Percentiles rank a stretch among this genome's conserved stretches.
These are phyloP conservation scores for Geotrichum fermentans DNA, from an alignment of 1,139 yeast species.

Conservation along the genomic window DNA sequence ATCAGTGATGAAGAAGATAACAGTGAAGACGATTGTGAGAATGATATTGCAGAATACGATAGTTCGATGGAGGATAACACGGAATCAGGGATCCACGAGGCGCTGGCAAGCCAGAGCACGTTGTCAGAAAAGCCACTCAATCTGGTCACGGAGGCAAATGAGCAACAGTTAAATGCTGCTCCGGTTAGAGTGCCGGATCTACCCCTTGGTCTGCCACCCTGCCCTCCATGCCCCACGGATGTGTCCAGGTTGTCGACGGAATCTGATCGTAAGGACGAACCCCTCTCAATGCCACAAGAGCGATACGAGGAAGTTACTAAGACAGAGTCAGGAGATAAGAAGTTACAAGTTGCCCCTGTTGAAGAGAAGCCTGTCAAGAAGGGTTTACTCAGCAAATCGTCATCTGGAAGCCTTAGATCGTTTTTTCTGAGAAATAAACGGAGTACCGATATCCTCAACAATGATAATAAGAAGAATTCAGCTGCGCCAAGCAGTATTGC, in stretches of 20 bases:
- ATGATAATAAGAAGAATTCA: background rate
- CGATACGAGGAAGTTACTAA: too few species aligned
- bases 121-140: background rate
- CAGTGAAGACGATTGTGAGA: too few species aligned
- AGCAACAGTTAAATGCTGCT: too few species aligned
- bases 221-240: slow-evolving; percentile 6
- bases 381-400: background rate
- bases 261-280: too few species aligned
- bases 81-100: background rate
- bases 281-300: too few species aligned
- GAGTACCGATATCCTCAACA: background rate
- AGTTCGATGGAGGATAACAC: background rate
- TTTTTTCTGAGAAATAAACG: slow-evolving; percentile 7
- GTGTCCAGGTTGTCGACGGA: too few species aligned
- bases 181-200: background rate
- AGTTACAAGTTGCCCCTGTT: background rate
- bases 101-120: background rate
- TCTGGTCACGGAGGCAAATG: background rate
- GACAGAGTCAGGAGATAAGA: background rate
- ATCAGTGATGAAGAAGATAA: background rate
- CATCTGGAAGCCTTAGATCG: slow-evolving; percentile 4
- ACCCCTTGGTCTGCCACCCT: slow-evolving; percentile 4
- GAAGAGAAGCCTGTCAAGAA: too few species aligned
- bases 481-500: background rate
- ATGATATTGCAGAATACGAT: background rate